Conservation (phyloP, 139 green algal species). For the Nannochloris sp. region DNA sequence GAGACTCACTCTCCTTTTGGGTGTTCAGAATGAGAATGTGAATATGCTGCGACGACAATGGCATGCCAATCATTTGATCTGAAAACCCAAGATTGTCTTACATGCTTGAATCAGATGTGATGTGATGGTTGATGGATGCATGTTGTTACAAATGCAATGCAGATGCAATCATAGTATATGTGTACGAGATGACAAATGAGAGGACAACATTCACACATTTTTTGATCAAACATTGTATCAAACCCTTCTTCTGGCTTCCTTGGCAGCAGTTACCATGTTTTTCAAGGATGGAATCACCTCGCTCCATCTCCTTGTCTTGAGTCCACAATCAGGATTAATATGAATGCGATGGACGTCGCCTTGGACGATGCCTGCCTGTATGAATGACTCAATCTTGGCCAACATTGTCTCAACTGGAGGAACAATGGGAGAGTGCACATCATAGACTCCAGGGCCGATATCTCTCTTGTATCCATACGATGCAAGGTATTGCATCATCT, state of each 20-base stretch:
- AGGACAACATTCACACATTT: too few species aligned
- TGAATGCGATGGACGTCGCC: conserved; percentile 51
- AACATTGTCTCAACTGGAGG: conserved; percentile 52
- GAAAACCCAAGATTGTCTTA: too few species aligned
- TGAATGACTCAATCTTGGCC: conserved; percentile 53
- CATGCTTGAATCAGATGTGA: too few species aligned
- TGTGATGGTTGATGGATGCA: too few species aligned
- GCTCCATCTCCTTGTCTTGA: conserved; percentile 70
- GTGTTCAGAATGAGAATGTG: too few species aligned
- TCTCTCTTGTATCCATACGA: conserved; percentile 57
- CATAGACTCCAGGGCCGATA: conserved; percentile 79
- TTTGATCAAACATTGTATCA: too few species aligned
- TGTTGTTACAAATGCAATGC: too few species aligned
- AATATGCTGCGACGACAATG: too few species aligned
- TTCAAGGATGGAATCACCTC: conserved; percentile 49
- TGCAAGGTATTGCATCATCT: conserved; percentile 66
- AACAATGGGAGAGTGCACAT: conserved; percentile 80
- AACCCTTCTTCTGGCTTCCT: conserved; percentile 5
- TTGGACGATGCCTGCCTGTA: conserved; percentile 50
- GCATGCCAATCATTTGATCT: too few species aligned
- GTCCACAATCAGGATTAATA: conserved; percentile 80
- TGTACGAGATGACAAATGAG: too few species aligned
- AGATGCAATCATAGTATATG: too few species aligned
- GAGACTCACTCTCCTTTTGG: too few species aligned
- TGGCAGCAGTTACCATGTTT: conserved; percentile 62